Base-by-base conservation (phyloP, 352 stramenopile species). In the Pythium aphanidermatum region DNA sequence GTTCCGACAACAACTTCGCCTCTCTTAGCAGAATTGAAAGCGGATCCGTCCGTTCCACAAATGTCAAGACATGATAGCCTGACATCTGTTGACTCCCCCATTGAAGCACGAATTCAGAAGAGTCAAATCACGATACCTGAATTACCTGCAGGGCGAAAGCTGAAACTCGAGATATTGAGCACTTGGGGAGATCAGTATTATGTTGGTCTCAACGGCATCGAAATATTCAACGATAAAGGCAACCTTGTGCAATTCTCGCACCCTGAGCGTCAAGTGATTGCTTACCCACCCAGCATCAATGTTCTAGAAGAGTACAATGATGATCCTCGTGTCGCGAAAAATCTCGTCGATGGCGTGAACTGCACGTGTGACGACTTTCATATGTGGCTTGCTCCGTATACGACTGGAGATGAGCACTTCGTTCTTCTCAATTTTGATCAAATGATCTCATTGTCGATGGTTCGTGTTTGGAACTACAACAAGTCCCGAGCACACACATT, bases 401-500 rank as follows among this genome's bases (percentile, higher is more conserved):
- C 75, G 6, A 12, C 44, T 11, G 77, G 70, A 0, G 36, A 71
- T 7, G 20, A 62, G 6, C 80, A 95, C 39, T 70, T 68, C 14
- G 63, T 95, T 14, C 30, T 61, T 20, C 32, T 96, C 0, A 58
- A 77, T 34, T 49, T 96, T 23, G 55, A 68, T 5, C 17, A 47
- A 0, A 38, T 13, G 2, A 53, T 63, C 0, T 55, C 64, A 8
- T 27, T 96, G 3, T 87, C 82, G 6, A 93, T 95, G 79, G 46
- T 96, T 2, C 75, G 83, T 13, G 45, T 96, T 14, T 97, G 87
- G 88, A 97, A 97, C 55, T 97, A 97, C 64, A 96, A 96, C 58
- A 96, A 96, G 49, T 92, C 75, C 37, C 66, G 87, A 8, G 80
- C 82, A 1, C 78, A 94, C 24, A 95, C 71, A 12, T 85, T 63